Evolutionary conservation across 257 asterid species (phyloP), one percentile per base, ranked within the genome.

Genomic region (Agastache rugosa): DNA sequence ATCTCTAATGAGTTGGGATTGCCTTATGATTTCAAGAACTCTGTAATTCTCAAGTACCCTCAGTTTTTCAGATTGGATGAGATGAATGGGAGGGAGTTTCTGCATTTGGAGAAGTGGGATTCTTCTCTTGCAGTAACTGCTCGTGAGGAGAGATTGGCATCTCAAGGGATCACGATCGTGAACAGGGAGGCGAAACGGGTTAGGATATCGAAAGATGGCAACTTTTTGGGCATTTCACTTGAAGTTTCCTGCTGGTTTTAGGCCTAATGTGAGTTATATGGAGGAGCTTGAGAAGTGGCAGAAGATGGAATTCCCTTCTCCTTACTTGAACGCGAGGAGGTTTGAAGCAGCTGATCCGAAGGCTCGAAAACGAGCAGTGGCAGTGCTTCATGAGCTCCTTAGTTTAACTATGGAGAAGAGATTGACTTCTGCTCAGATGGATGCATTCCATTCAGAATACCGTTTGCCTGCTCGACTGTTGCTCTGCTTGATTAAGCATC

Each of bases 271-370:
- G 90, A 86, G 90, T 73, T 94, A 94, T 82, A 86, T 94, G 9
- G 85, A 87, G 80, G 95, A 87, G 78, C 82, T 92, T 11, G 85
- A 74, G 78, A 90, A 83, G 76, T 94, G 99, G 99, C 99, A 94
- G 83, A 92, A 84, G 80, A 41, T 94, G 97, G 97, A 90, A 27
- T 89, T 92, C 80, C 98, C 99, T 35, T 94, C 99, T 72, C 99
- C 99, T 5, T 94, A 92, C 82, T 83, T 92, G 88, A 92, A 94
- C 44, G 91, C 97, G 0, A 89, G 91, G 85, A 81, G 82, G 67
- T 72, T 94, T 44, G 96, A 94, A 71, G 80, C 81, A 19, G 80
- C 82, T 12, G 97, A 94, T 64, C 88, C 91, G 5, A 94, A 87
- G 81, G 87, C 96, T 69, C 87, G 93, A 50, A 94, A 94, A 82